These are phyloP conservation scores for Crithidia sp. DNA, from an alignment of 208 protist genomes.

Conservation along the genomic window DNA sequence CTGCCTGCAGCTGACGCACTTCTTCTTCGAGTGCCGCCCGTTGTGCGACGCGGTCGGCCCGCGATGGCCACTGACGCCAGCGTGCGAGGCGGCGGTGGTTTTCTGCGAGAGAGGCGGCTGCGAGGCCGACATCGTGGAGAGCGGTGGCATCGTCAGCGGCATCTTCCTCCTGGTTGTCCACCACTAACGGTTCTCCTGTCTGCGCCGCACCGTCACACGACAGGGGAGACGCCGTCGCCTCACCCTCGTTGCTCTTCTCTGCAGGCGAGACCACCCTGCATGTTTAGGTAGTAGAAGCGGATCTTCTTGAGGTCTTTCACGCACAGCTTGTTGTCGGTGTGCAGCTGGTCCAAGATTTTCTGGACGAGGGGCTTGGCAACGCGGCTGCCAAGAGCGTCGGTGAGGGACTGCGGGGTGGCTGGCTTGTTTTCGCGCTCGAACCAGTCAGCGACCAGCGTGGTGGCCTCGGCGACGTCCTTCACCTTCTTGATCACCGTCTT, in stretches of 20 bases:
- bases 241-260: background rate
- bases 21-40: slow-evolving; percentile 9
- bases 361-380: slow-evolving; percentile 77
- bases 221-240: background rate
- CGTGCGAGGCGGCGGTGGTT: slow-evolving; percentile 15
- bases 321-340: slow-evolving; percentile 49
- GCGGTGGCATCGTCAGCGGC: background rate
- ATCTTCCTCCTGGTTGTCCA: background rate
- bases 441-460: slow-evolving; percentile 64
- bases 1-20: slow-evolving; percentile 5
- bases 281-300: slow-evolving; percentile 69
- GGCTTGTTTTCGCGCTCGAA: slow-evolving; percentile 88
- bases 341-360: slow-evolving; percentile 69
- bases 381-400: slow-evolving; percentile 85
- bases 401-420: slow-evolving; percentile 78
- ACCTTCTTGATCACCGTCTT: slow-evolving; percentile 49
- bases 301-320: slow-evolving; percentile 87
- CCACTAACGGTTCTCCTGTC: too few relatives aligned
- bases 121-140: background rate
- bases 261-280: background rate
- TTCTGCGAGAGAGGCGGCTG: slow-evolving; percentile 8
- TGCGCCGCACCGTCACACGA: background rate
- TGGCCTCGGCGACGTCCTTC: slow-evolving; percentile 54
- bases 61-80: slow-evolving; percentile 25
- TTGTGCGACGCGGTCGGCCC: slow-evolving; percentile 22